phyloP scores from a whole-genome alignment of 2,329 filamentous ascomycete species.

The Tolypocladium endophyticum region DNA sequence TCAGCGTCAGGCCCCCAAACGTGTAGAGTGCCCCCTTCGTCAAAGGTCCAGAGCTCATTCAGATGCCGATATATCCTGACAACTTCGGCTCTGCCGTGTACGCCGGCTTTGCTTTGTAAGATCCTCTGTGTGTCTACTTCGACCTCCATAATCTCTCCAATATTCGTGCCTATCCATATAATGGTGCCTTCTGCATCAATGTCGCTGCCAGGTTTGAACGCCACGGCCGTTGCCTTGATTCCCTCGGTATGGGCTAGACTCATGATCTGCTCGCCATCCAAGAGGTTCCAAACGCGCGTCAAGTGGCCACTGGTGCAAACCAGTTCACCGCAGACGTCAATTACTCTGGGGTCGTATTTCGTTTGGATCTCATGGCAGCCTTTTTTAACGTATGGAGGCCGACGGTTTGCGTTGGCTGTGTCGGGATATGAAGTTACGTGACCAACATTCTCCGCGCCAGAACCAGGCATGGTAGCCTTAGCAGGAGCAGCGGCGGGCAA shows the following conservation, averaged over 20 bases:
- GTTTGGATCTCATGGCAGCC: constrained; percentile 68
- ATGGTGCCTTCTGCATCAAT: constrained; percentile 71
- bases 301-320: constrained; percentile 80
- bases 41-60: constrained; percentile 88
- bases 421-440: constrained; percentile 66
- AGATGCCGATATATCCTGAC: constrained; percentile 77
- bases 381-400: constrained; percentile 64
- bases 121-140: constrained; percentile 68
- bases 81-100: constrained; percentile 71
- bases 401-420: constrained; percentile 70
- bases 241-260: constrained; percentile 78
- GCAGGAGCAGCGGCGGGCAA: neutral
- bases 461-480: neutral
- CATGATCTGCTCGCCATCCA: constrained; percentile 71
- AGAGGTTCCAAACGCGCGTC: constrained; percentile 79
- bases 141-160: constrained; percentile 81
- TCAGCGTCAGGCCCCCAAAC: constrained; percentile 73
- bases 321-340: constrained; percentile 81
- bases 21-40: constrained; percentile 76
- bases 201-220: constrained; percentile 73
- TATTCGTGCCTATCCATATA: constrained; percentile 83
- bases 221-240: constrained; percentile 67
- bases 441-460: constrained; percentile 22
- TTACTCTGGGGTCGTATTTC: constrained; percentile 75
- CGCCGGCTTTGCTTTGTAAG: constrained; percentile 54